Evolutionary conservation across 1,284 basidiomycete species (phyloP).

Genomic region (Anthracocystis panici-leucophaei): DNA sequence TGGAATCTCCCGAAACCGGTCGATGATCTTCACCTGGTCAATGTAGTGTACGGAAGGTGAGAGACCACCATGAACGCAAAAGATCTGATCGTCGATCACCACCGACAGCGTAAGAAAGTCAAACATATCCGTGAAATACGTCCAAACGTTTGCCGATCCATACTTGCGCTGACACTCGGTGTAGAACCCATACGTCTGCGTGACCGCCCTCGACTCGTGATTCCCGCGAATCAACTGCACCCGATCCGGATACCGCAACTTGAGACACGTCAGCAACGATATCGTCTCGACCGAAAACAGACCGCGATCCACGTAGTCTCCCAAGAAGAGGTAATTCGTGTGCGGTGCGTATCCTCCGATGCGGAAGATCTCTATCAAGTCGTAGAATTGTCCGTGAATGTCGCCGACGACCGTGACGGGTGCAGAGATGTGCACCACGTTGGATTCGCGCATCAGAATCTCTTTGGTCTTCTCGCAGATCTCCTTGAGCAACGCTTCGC

Average conservation of each 20-base stretch:
- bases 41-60: constrained; percentile 98
- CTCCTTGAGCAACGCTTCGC: constrained; percentile 66
- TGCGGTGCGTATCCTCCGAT: constrained; percentile 97
- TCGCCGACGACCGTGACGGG: constrained; percentile 99
- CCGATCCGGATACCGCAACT: constrained; percentile 94
- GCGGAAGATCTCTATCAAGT: constrained; percentile 97
- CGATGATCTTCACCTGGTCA: constrained; percentile 99
- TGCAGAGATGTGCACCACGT: constrained; percentile 95
- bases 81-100: constrained; percentile 98
- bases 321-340: constrained; percentile 88
- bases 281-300: constrained; percentile 99
- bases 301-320: constrained; percentile 97
- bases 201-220: constrained; percentile 97
- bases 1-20: constrained; percentile 99
- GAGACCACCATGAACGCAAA: constrained; percentile 97
- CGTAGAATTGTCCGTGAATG: constrained; percentile 98
- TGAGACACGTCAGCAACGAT: constrained; percentile 94
- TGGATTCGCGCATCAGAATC: constrained; percentile 97
- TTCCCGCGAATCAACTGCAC: constrained; percentile 98
- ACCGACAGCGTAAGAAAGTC: constrained; percentile 97
- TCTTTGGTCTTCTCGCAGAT: constrained; percentile 70
- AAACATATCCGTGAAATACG: constrained; percentile 99
- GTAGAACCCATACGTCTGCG: constrained; percentile 99
- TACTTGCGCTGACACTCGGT: constrained; percentile 98
- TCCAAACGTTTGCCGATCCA: constrained; percentile 90